Evolutionary conservation across 805 yeast species (phyloP), one percentile per base, ranked within the genome.

Genomic region (Teunomyces lycoperdinae): DNA sequence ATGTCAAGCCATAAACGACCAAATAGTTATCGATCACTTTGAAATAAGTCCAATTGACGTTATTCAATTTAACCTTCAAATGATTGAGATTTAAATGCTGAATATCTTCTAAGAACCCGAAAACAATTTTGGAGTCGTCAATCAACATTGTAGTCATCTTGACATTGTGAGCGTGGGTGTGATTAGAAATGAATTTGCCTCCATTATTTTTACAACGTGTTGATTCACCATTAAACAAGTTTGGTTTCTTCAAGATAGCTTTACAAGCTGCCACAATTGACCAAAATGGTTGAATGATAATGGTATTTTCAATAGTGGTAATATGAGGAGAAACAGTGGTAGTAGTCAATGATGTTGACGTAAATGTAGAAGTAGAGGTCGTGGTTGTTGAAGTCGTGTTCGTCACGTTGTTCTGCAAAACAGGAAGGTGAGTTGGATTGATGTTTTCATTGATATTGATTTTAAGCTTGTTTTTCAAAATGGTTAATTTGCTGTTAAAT

Each of bases 281-380:
- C 78, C 78, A 73, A 38, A 73, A 61, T 9, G 77, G 77, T 52
- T 73, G 77, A 11, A 61, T 52, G 4, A 63, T 55, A 5, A 58
- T 53, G 32, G 52, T 57, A 14, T 50, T 48, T 14, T 54, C 58
- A 38, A 56, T 51, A 1, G 58, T 52, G 6, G 61, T 52, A 8
- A 47, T 45, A 38, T 55, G 52, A 4, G 52, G 52, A 13, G 49
- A 49, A 7, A 46, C 44, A 1, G 52, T 49, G 2, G 52, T 49
- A 3, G 52, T 49, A 1, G 52, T 49, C 26, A 49, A 40, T 11
- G 52, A 49, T 16, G 52, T 46, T 4, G 49, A 49, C 2, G 52
- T 49, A 8, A 46, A 43, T 6, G 49, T 46, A n/a, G 49, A 38
- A 6, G 42, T 42, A 9, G 50, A 49, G 2, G 52, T 42, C 9